Base-by-base conservation (phyloP, 129 eudicot species). In the Tagetes patula region DNA sequence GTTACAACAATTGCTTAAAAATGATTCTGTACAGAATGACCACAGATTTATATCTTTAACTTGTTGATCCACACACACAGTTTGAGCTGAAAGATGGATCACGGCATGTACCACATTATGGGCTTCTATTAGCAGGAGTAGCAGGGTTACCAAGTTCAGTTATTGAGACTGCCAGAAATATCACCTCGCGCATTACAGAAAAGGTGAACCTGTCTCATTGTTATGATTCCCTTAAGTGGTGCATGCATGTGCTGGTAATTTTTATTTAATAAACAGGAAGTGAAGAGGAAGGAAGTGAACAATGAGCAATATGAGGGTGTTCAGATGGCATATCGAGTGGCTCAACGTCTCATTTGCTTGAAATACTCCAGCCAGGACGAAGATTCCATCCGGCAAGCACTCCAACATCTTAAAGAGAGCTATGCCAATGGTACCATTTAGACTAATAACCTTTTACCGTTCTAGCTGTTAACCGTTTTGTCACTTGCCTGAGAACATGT, bases 351-450 rank as follows among this genome's bases (percentile, higher is more conserved):
- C 69, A 83, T 87, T 70, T 94, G 98, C 86, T 84, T 90, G 84
- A 94, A 90, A 77, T 90, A 82, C 73, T 94, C 98, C 73, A 83
- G 67, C 84, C 98, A 94, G 76, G 96, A 94, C 81, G 91, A 90
- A 79, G 96, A 90, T 67, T 87, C 98, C 42, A 74, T 87, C 39
- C 82, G 96, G 50, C 88, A 86, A 77, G 96, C 98, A 64, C 72
- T 93, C 68, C 92, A 89, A 74, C 79, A 81, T 83, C 92, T 93
- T 42, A 89, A 93, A 76, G 85, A 84, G 41, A 69, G 82, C 76
- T 89, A 79, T n/a, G 70, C 78, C 46, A 47, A 55, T 48, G 86
- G 87, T 74, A 80, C 55, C 30, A 73, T 87, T 12, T 88, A 87
- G 71, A 37, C 55, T 3, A 5, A 53, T 37, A 10, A 27, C 52